phyloP scores from a whole-genome alignment of 768 basidiomycete genomes.

The Baorangia bicolor region DNA sequence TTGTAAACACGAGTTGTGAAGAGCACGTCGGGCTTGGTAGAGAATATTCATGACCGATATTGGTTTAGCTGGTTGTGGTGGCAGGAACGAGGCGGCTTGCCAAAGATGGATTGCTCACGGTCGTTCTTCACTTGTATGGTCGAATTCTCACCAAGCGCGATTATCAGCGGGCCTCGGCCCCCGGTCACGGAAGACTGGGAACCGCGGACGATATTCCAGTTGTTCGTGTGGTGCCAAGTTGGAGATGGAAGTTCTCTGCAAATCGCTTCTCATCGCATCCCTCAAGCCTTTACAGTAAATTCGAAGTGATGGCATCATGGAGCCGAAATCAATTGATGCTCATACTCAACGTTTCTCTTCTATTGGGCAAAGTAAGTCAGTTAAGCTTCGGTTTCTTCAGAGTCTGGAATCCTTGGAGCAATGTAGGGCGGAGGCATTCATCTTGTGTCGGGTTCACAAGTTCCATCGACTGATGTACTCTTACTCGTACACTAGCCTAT shows the following conservation, averaged over 20 bases:
- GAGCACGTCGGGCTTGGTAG: slow-evolving; percentile 19
- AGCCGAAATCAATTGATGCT: neutral
- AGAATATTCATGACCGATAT: slow-evolving; percentile 19
- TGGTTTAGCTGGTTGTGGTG: neutral
- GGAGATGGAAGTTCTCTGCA: neutral
- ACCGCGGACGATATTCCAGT: too few species aligned
- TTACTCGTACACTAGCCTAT: neutral
- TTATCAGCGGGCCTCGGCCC: slow-evolving; percentile 3
- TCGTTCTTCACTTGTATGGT: neutral
- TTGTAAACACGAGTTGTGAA: slow-evolving; percentile 23
- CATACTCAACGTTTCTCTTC: neutral
- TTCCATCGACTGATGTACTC: too few species aligned
- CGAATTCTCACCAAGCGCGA: slow-evolving; percentile 9
- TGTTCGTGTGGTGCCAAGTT: neutral
- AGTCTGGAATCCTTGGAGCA: neutral
- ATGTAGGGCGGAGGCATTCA: neutral
- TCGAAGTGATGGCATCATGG: neutral
- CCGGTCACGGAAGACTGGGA: neutral
- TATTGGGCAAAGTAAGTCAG: neutral
- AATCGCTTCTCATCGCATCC: neutral
- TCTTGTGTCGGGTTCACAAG: neutral
- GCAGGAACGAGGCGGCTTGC: slow-evolving; percentile 4
- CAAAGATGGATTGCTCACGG: slow-evolving; percentile 11
- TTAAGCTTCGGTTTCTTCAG: neutral
- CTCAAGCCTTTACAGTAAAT: neutral